Percentiles rank a stretch among this genome's conserved stretches.
Evolutionary conservation across 2,329 filamentous ascomycete species (phyloP).

Genomic region (Sporothrix brasiliensis): DNA sequence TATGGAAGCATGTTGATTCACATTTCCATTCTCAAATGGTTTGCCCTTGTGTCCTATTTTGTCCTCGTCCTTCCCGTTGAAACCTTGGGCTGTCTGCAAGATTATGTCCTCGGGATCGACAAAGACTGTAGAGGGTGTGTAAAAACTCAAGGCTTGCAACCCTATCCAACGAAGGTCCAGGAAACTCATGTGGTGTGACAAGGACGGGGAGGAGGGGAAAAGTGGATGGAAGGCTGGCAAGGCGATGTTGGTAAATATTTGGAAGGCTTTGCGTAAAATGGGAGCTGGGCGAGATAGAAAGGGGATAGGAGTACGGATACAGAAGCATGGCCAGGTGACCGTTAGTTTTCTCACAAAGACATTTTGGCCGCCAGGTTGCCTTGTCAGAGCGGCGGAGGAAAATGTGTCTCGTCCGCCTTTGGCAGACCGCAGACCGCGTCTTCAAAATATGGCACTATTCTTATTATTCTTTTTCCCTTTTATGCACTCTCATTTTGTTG

Average conservation of each 20-base stretch:
- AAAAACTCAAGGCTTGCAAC: conserved; percentile 21
- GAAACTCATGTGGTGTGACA: neutral
- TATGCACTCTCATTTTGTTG: too few species aligned
- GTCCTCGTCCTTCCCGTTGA: conserved; percentile 1
- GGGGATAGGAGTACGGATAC: neutral
- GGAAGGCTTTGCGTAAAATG: neutral
- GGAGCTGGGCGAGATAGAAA: too few species aligned
- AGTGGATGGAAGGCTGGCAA: neutral
- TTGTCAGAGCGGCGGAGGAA: neutral
- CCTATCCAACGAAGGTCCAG: neutral
- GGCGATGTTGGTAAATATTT: neutral
- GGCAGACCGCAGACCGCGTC: too few species aligned
- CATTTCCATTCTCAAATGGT: neutral
- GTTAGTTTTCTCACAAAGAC: neutral
- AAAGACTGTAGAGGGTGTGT: conserved; percentile 17
- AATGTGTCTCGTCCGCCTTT: neutral
- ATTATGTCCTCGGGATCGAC: conserved; percentile 22
- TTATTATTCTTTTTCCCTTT: neutral
- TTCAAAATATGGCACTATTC: too few species aligned
- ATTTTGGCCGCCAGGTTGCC: neutral
- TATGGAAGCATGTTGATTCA: neutral
- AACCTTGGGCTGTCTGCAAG: conserved; percentile 17
- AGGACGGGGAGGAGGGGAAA: neutral
- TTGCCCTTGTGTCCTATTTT: neutral
- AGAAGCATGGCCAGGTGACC: neutral